These are phyloP conservation scores for Trypanosoma cruzi DNA, from an alignment of 208 protist species.

Conservation along the genomic window DNA sequence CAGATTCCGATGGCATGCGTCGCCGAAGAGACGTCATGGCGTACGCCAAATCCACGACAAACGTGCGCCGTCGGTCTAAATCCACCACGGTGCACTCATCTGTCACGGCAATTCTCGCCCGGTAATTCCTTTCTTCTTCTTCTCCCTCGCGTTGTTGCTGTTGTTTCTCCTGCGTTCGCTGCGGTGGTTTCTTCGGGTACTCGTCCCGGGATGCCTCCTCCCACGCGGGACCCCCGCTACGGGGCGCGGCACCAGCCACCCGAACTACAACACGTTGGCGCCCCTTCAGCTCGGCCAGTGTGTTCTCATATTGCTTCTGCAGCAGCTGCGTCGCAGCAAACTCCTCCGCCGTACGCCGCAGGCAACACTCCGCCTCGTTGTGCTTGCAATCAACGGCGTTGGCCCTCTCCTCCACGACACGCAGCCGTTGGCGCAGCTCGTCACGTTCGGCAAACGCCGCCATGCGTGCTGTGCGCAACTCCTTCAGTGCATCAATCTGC, in stretches of 20 bases:
- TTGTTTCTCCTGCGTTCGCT: too few species aligned
- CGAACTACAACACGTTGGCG: slow-evolving; percentile 24
- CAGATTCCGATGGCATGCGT: neutral
- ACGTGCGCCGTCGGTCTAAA: slow-evolving; percentile 18
- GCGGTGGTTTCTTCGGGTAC: neutral
- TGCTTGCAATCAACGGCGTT: slow-evolving; percentile 1
- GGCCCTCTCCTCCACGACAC: neutral
- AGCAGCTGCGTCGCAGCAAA: slow-evolving; percentile 32
- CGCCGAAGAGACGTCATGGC: neutral
- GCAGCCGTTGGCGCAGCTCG: slow-evolving; percentile 12
- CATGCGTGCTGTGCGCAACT: neutral
- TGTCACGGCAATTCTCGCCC: slow-evolving; percentile 12
- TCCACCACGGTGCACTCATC: slow-evolving; percentile 33
- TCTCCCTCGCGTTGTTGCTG: too few species aligned
- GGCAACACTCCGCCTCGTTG: slow-evolving; percentile 10
- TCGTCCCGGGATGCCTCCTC: neutral
- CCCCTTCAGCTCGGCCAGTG: slow-evolving; percentile 39
- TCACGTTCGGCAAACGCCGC: neutral
- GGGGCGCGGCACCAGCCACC: slow-evolving; percentile 2
- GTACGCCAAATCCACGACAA: slow-evolving; percentile 31
- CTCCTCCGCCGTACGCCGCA: slow-evolving; percentile 17
- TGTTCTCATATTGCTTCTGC: slow-evolving; percentile 29
- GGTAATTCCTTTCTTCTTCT: neutral
- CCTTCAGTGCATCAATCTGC: slow-evolving; percentile 24
- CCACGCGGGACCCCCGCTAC: neutral